A percentile compares a stretch with the other conserved stretches of the same genome.
Conservation (phyloP, 208 protist genomes). For the Trypanosomatidae sp. region DNA sequence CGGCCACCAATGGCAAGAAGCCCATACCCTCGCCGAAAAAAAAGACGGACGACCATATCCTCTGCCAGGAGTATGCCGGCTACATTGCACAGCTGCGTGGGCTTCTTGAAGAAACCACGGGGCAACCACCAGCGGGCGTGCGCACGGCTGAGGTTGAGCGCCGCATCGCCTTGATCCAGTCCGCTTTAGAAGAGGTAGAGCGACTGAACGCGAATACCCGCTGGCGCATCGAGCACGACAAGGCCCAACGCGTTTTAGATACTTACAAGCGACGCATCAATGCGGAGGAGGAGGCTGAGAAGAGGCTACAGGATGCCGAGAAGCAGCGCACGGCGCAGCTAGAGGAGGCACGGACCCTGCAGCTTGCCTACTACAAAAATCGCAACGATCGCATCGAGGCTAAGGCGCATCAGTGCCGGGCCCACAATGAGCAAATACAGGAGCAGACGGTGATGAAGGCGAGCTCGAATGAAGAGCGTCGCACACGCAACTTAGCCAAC, state of each 20-base stretch:
- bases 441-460: conserved; percentile 42
- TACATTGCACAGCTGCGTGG: conserved; percentile 64
- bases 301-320: conserved; percentile 38
- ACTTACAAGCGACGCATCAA: conserved; percentile 42
- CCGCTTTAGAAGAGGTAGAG: conserved; percentile 57
- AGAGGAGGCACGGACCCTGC: conserved; percentile 41
- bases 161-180: conserved; percentile 61
- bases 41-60: conserved; percentile 19
- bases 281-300: conserved; percentile 34
- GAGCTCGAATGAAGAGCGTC: conserved; percentile 41
- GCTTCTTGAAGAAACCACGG: conserved; percentile 57
- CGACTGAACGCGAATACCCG: conserved; percentile 34
- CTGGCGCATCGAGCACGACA: conserved; percentile 29
- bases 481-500: conserved; percentile 36
- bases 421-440: conserved; percentile 41
- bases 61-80: conserved; percentile 37
- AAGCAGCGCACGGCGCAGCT: conserved; percentile 49
- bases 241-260: conserved; percentile 33
- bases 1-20: background rate
- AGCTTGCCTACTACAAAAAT: conserved; percentile 52
- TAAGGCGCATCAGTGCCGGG: conserved; percentile 39
- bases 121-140: conserved; percentile 52
- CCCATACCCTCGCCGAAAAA: background rate
- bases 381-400: conserved; percentile 48
- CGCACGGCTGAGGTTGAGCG: conserved; percentile 46